phyloP scores from a whole-genome alignment of 139 green algal genomes.

The Chlorella sp. region DNA sequence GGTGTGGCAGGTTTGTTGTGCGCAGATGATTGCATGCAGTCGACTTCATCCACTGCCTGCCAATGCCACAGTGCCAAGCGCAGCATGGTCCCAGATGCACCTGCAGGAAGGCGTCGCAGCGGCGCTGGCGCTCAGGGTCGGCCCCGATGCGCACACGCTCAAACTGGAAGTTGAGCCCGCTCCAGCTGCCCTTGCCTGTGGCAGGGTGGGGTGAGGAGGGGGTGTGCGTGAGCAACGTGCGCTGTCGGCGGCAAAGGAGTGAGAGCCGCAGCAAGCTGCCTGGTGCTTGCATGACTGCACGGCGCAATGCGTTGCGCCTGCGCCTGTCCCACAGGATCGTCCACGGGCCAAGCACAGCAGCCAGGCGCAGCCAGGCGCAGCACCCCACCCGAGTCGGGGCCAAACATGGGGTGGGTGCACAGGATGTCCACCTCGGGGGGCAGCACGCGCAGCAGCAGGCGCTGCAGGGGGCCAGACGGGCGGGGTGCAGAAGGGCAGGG shows the following conservation, averaged over 20 bases:
- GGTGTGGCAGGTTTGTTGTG: too few relatives aligned
- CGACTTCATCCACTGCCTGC: too few relatives aligned
- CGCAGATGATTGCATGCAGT: too few relatives aligned
- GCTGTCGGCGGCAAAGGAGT: too few relatives aligned
- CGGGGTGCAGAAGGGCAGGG: background rate
- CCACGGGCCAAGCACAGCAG: too few relatives aligned
- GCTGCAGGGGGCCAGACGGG: background rate
- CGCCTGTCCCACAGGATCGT: too few relatives aligned
- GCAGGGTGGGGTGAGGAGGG: background rate
- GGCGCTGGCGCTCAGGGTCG: conserved; percentile 28
- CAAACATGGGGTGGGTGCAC: conserved; percentile 99
- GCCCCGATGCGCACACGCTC: conserved; percentile 83
- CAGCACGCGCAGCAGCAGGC: conserved; percentile 31
- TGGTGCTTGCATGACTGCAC: too few relatives aligned
- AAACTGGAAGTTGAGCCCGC: conserved; percentile 27
- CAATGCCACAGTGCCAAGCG: too few relatives aligned
- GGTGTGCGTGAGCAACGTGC: too few relatives aligned
- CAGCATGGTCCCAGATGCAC: background rate
- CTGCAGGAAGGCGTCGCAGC: conserved; percentile 48
- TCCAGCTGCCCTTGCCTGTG: conserved; percentile 33
- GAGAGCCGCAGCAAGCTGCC: too few relatives aligned
- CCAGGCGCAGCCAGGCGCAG: too few relatives aligned
- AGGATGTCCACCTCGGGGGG: conserved; percentile 91
- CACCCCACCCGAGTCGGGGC: conserved; percentile 88
- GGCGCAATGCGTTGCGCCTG: too few relatives aligned